Base-by-base conservation (phyloP, 148 eudicot genomes). In the Amaranthus hypochondriacus region DNA sequence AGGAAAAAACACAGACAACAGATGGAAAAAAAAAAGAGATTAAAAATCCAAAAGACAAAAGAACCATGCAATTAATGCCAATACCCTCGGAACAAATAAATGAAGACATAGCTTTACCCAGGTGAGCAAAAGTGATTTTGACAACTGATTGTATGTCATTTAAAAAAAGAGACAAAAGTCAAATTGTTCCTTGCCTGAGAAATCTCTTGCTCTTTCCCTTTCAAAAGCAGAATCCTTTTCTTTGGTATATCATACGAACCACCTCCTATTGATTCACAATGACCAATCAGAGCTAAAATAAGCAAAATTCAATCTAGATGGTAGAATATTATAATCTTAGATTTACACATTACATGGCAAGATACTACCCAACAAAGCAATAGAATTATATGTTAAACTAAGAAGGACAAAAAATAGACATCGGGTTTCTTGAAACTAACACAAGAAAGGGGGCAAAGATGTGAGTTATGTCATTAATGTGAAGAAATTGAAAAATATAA, bases 161-260 rank as follows among this genome's bases (percentile, higher is more conserved):
- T 7, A 70, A 5, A 46, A 6, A 47, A 39, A 50, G 14, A 53
- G 68, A 47, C n/a, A 75, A 18, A 8, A 4, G 56, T 28, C 15
- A 54, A 21, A 46, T 2, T 0, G 69, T 73, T 44, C 44, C 81
- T 75, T 77, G 82, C 89, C 73, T 82, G 78, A 71, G 84, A 67
- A 85, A 86, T 81, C 69, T 88, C 96, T 84, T 81, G 89, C 72
- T 87, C 97, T 83, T 91, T 94, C 74, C 97, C 98, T 80, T 91
- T 94, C 82, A 94, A 71, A 80, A 94, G 97, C 78, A 94, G 78
- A 77, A 94, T 87, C 81, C 84, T 89, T 83, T 89, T 89, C 89
- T 89, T 91, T 68, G 88, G 87, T 76, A 76, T 74, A 67, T 87
- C 96, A 66, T 71, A 79, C 69, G 90, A 78, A 57, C 76, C 76